Evolutionary conservation across 306 rosid species (phyloP), one percentile per base, ranked within the genome.

Genomic region (Quercus gilva): DNA sequence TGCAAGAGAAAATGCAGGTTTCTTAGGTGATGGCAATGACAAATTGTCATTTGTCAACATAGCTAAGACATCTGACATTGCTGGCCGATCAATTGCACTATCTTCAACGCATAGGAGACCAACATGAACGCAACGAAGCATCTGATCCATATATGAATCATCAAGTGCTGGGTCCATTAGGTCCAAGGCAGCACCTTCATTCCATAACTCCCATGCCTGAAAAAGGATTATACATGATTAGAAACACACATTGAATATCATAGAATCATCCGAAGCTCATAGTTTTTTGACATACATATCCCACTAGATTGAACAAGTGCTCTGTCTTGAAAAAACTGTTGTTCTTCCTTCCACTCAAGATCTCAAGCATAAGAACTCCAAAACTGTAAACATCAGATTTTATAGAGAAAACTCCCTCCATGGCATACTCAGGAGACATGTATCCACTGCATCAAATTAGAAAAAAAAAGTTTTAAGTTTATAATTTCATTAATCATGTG

Each of bases 121-220:
- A n/a, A n/a, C n/a, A n/a, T n/a, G n/a, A n/a, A n/a, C n/a, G n/a
- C n/a, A n/a, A n/a, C n/a, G n/a, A n/a, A n/a, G n/a, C n/a, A n/a
- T n/a, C n/a, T n/a, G n/a, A n/a, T n/a, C n/a, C n/a, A n/a, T n/a
- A n/a, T n/a, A n/a, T n/a, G n/a, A n/a, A n/a, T n/a, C n/a, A n/a
- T n/a, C n/a, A 2, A 79, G 4, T 29, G 35, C 72, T 45, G 77
- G 64, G 60, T 79, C 82, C 6, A 71, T 45, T 4, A 79, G 51
- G 10, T 53, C 73, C 45, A 14, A 3, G 20, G 33, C 33, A n/a
- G 63, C 55, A 59, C 63, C 55, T n/a, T 20, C 69, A 33, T 29
- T 59, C 82, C 82, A 79, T 33, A 72, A 71, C 37, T 21, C 73
- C 82, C 82, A 79, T 71, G 82, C 77, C 77, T 79, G 57, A 26